These are phyloP conservation scores for Dictyostelium citrinum DNA, from an alignment of 78 protist species.

Conservation along the genomic window DNA sequence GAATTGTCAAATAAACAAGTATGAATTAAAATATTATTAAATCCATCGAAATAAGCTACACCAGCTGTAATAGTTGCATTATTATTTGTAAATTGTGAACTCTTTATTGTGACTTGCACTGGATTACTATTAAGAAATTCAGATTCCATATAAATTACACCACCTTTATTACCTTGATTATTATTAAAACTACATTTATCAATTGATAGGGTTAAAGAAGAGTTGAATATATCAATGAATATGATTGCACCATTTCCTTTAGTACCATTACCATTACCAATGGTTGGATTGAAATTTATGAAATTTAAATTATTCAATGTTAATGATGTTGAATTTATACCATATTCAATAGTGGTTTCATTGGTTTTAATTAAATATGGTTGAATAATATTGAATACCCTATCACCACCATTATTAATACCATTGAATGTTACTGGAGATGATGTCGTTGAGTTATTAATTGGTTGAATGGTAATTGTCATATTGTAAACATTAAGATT, in stretches of 20 bases:
- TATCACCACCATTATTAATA: background rate
- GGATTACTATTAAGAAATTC: background rate
- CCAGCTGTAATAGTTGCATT: background rate
- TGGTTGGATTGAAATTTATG: background rate
- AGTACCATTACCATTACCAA: background rate
- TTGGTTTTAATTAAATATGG: background rate
- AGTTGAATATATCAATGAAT: background rate
- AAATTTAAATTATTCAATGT: background rate
- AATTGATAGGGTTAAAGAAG: background rate
- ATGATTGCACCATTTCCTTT: background rate
- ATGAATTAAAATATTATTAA: background rate
- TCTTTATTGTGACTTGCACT: background rate
- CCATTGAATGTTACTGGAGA: background rate
- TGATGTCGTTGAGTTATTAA: background rate
- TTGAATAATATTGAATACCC: background rate
- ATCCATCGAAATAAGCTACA: background rate
- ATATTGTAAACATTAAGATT: background rate
- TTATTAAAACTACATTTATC: background rate
- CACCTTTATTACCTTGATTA: background rate
- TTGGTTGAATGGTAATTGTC: background rate
- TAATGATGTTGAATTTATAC: background rate
- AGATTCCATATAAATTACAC: background rate
- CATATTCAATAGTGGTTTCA: background rate
- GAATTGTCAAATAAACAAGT: background rate
- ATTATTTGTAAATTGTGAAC: background rate